Conservation (phyloP, 2,329 filamentous ascomycete species). For the Monosporascus sp. region DNA sequence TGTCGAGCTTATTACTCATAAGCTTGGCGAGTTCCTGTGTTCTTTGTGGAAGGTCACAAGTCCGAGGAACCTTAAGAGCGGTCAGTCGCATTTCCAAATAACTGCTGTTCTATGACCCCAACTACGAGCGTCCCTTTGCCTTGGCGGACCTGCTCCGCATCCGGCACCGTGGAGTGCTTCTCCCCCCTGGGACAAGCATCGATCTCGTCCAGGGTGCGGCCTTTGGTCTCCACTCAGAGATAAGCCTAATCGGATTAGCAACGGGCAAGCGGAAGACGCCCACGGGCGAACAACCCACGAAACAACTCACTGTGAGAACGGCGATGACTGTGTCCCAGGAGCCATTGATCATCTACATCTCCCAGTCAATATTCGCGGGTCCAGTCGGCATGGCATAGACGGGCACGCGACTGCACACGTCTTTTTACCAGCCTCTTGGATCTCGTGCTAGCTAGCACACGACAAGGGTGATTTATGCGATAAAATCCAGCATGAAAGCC, state of each 20-base stretch:
- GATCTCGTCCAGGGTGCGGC: conserved; percentile 33
- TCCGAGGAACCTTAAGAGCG: neutral
- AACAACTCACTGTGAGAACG: conserved; percentile 30
- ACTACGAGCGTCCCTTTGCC: conserved; percentile 17
- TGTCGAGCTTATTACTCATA: no score
- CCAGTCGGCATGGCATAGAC: conserved; percentile 38
- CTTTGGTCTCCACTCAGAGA: conserved; percentile 34
- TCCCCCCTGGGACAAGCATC: conserved; percentile 31
- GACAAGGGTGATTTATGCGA: conserved; percentile 19
- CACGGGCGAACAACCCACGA: neutral
- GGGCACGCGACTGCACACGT: conserved; percentile 26
- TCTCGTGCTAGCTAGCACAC: no score
- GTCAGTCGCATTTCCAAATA: conserved; percentile 1
- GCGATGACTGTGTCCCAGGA: conserved; percentile 36
- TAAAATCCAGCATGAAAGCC: conserved; percentile 21
- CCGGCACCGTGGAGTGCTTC: conserved; percentile 25
- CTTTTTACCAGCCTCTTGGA: conserved; percentile 1
- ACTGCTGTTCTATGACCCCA: conserved; percentile 14
- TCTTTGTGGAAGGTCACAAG: neutral
- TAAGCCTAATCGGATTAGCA: conserved; percentile 15
- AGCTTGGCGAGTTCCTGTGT: no score
- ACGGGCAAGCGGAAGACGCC: neutral
- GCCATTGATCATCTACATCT: conserved; percentile 43
- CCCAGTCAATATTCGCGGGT: conserved; percentile 37
- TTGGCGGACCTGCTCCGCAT: conserved; percentile 19